phyloP scores from a whole-genome alignment of 306 rosid genomes.

The Pyrus pyrifolia region DNA sequence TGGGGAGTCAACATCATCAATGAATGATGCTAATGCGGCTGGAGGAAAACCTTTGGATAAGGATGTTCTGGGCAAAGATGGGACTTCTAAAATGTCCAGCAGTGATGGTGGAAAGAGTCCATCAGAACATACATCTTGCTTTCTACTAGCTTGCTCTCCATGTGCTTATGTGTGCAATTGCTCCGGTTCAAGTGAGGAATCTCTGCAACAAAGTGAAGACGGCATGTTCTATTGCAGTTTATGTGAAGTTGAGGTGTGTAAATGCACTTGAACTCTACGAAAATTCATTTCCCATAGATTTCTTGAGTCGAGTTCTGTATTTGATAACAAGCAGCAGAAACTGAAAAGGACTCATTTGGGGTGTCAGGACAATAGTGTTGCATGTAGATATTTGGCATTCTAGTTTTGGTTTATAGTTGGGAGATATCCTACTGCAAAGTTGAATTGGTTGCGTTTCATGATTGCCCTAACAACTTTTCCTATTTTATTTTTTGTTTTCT shows the following conservation, averaged over 20 bases:
- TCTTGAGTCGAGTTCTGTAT: neutral
- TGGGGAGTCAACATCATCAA: constrained; percentile 59
- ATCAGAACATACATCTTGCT: constrained; percentile 36
- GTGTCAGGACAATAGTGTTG: neutral
- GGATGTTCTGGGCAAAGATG: constrained; percentile 41
- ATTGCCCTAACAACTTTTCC: neutral
- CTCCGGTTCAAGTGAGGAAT: constrained; percentile 48
- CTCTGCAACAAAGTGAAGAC: constrained; percentile 74
- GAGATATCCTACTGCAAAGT: neutral
- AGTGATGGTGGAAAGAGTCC: constrained; percentile 28
- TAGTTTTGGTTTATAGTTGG: neutral
- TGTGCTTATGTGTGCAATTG: constrained; percentile 59
- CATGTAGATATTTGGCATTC: constrained; percentile 10
- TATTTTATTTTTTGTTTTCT: neutral
- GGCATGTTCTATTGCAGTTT: constrained; percentile 97
- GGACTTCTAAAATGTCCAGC: constrained; percentile 36
- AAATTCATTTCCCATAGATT: neutral
- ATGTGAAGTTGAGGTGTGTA: constrained; percentile 97
- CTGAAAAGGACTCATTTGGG: neutral
- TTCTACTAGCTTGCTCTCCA: constrained; percentile 57
- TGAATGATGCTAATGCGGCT: constrained; percentile 46
- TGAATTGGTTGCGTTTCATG: neutral
- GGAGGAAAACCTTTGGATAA: constrained; percentile 56
- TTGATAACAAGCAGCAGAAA: neutral
- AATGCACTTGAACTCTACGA: constrained; percentile 7